phyloP scores from a whole-genome alignment of 2,329 filamentous ascomycete species.

The Colletotrichum musicola region DNA sequence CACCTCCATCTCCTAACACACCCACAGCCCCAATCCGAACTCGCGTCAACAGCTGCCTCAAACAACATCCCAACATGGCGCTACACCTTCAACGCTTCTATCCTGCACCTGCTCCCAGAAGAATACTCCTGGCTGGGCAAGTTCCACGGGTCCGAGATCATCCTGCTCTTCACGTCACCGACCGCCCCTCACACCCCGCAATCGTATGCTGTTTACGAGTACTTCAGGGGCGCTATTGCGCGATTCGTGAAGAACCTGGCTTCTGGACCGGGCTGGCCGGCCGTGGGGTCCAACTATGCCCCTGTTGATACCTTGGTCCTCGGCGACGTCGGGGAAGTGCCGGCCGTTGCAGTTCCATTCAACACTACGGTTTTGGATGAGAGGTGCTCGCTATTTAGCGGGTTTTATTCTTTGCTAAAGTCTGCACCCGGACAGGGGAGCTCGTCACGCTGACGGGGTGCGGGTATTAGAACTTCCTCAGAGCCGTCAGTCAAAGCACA shows the following conservation, averaged over 20 bases:
- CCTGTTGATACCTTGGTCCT: conserved; percentile 42
- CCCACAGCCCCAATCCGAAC: conserved; percentile 43
- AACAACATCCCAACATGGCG: conserved; percentile 43
- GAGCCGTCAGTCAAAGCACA: too few relatives aligned
- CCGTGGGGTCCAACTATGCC: conserved; percentile 41
- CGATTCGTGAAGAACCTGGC: conserved; percentile 43
- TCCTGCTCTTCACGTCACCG: conserved; percentile 43
- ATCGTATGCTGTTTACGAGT: conserved; percentile 43
- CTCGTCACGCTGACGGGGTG: too few relatives aligned
- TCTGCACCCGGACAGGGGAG: neutral
- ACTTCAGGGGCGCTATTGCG: conserved; percentile 43
- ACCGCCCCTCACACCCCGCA: conserved; percentile 39
- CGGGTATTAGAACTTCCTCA: too few relatives aligned
- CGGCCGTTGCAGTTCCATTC: conserved; percentile 32
- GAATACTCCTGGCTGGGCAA: conserved; percentile 43
- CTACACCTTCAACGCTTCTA: conserved; percentile 45
- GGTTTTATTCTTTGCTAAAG: conserved; percentile 40
- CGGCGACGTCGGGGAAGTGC: conserved; percentile 38
- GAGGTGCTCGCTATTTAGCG: conserved; percentile 41
- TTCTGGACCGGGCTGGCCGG: conserved; percentile 44
- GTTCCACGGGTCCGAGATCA: conserved; percentile 45
- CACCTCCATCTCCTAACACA: neutral
- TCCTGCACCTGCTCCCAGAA: conserved; percentile 39
- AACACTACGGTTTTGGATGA: conserved; percentile 41
- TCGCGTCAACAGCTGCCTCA: conserved; percentile 41